phyloP scores from a whole-genome alignment of 2,329 filamentous ascomycete species.

The Anthostomella pinea region DNA sequence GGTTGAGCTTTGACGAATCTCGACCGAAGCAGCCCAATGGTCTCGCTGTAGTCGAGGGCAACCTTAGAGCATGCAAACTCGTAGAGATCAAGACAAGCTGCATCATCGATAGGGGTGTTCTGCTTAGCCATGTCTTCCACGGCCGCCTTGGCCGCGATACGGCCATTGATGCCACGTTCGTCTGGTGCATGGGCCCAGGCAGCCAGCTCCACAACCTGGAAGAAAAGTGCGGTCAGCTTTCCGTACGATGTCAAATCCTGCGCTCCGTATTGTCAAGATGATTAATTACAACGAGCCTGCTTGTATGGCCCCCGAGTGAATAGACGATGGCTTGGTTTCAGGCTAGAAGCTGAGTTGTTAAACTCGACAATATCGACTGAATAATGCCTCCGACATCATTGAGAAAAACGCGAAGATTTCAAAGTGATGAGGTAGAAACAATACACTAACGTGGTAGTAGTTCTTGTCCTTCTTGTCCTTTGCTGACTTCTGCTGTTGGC shows the following conservation, averaged over 20 bases:
- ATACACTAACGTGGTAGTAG: slow-evolving; percentile 49
- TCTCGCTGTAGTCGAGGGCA: slow-evolving; percentile 43
- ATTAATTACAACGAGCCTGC: no score
- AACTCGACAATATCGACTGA: no score
- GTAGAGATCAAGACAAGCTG: slow-evolving; percentile 51
- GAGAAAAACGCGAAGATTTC: slow-evolving; percentile 3
- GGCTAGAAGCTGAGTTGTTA: no score
- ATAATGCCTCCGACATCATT: background rate
- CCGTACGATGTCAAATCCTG: no score
- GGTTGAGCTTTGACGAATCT: slow-evolving; percentile 53
- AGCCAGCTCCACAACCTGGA: slow-evolving; percentile 35
- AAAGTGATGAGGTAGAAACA: background rate
- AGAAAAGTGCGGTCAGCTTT: no score
- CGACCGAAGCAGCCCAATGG: slow-evolving; percentile 48
- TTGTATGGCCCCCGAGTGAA: no score
- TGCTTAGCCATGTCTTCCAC: slow-evolving; percentile 47
- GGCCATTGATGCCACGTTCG: slow-evolving; percentile 51
- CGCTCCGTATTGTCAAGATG: no score
- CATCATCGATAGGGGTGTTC: slow-evolving; percentile 45
- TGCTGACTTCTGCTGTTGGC: slow-evolving; percentile 46
- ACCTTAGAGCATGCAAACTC: slow-evolving; percentile 50
- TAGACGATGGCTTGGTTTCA: no score
- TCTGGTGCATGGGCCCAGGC: slow-evolving; percentile 54
- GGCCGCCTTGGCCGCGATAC: slow-evolving; percentile 41
- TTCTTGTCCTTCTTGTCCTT: no score